A percentile compares a stretch with the other conserved stretches of the same genome.
Evolutionary conservation across 352 stramenopile genomes (phyloP).

Genomic region (Phytophthora palmivora): DNA sequence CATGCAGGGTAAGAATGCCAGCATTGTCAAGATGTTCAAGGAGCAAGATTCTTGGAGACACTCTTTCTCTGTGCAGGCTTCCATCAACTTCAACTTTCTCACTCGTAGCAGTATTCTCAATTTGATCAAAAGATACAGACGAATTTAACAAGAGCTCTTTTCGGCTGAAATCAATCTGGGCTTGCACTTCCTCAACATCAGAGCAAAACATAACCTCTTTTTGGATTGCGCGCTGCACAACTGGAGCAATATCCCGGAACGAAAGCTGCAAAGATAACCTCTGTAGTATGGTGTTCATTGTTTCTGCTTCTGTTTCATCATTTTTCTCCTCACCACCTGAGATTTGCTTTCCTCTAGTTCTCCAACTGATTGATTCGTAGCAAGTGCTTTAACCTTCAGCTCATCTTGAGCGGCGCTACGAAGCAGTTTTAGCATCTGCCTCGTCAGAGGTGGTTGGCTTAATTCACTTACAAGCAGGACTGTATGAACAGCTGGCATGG

Average conservation of each 20-base stretch:
- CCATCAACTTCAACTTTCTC: slow-evolving; percentile 3
- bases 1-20: slow-evolving; percentile 19
- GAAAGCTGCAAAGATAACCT: slow-evolving; percentile 38
- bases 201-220: slow-evolving; percentile 45
- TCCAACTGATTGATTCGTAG: background rate
- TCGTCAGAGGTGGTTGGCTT: slow-evolving; percentile 58
- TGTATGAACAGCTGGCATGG: slow-evolving; percentile 15
- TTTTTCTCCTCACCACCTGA: background rate
- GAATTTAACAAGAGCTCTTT: slow-evolving; percentile 13
- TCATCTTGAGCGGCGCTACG: slow-evolving; percentile 12
- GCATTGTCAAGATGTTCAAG: slow-evolving; percentile 46
- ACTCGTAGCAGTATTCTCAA: background rate
- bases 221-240: slow-evolving; percentile 47
- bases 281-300: slow-evolving; percentile 15
- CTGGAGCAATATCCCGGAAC: slow-evolving; percentile 32
- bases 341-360: slow-evolving; percentile 9
- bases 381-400: slow-evolving; percentile 8
- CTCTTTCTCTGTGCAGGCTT: background rate
- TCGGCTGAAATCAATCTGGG: slow-evolving; percentile 20
- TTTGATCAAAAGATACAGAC: slow-evolving; percentile 4
- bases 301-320: slow-evolving; percentile 9
- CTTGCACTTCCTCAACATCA: slow-evolving; percentile 32
- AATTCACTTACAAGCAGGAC: slow-evolving; percentile 64
- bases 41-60: slow-evolving; percentile 42
- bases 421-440: slow-evolving; percentile 47